Evolutionary conservation across 345 rosid genomes (phyloP).

Genomic region (Dipteronia dyeriana): DNA sequence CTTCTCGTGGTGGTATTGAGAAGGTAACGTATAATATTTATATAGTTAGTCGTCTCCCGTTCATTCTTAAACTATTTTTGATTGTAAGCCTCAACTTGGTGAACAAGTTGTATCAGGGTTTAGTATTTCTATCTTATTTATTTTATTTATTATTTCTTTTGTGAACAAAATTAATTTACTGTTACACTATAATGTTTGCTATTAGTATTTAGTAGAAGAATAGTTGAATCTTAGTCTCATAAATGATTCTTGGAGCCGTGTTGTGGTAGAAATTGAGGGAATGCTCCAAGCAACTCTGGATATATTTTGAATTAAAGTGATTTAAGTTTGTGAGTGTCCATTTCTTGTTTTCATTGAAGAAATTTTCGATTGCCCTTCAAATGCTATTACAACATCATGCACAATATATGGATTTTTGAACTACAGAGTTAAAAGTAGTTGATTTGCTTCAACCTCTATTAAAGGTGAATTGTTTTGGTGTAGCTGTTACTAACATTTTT

Average conservation of each 20-base stretch:
- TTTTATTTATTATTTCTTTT: not conserved
- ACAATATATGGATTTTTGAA: not conserved
- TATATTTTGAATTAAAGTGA: not conserved
- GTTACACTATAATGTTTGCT: not conserved
- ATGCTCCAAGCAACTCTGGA: not conserved
- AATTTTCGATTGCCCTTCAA: not conserved
- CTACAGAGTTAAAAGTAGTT: not conserved
- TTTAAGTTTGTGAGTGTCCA: not conserved
- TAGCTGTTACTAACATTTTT: constrained; percentile 4
- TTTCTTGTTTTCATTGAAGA: not conserved
- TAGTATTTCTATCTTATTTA: not conserved
- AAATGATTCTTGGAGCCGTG: not conserved
- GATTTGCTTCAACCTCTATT: not conserved
- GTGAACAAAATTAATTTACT: too few relatives aligned
- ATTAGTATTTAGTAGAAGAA: not conserved
- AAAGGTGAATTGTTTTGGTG: constrained; percentile 3
- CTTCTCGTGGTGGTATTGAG: constrained; percentile 90
- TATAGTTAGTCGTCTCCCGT: not conserved
- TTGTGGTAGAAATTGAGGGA: not conserved
- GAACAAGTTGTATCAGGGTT: not conserved
- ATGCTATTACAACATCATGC: not conserved
- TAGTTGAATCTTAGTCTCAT: not conserved
- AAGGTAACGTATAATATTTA: constrained; percentile 52
- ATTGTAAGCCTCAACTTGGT: not conserved
- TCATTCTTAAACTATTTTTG: not conserved